These are phyloP conservation scores for Cryptococcus sp. DNA, from an alignment of 1,284 basidiomycete genomes.

Conservation along the genomic window DNA sequence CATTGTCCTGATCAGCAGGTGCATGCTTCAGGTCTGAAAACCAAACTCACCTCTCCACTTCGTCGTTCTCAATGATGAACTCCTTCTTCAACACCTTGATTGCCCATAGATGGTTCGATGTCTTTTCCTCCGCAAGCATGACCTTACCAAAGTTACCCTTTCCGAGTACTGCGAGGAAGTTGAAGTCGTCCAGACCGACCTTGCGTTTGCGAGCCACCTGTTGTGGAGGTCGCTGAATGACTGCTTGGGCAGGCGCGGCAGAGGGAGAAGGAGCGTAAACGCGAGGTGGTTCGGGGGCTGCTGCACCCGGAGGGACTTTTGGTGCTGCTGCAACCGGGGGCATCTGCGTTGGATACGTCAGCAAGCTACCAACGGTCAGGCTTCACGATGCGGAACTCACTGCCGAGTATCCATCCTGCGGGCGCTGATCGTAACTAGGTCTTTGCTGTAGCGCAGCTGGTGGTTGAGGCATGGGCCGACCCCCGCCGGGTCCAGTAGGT, in stretches of 20 bases:
- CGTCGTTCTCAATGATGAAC: constrained; percentile 99
- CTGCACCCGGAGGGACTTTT: constrained; percentile 15
- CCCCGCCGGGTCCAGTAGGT: constrained; percentile 8
- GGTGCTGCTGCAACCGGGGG: constrained; percentile 17
- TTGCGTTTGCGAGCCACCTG: constrained; percentile 64
- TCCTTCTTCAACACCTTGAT: constrained; percentile 99
- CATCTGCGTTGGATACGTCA: constrained; percentile 10
- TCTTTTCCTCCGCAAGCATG: constrained; percentile 99
- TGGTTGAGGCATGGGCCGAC: constrained; percentile 52
- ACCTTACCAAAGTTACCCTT: constrained; percentile 99
- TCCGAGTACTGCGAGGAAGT: constrained; percentile 96
- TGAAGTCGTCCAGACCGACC: constrained; percentile 97
- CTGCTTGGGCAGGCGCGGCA: constrained; percentile 13
- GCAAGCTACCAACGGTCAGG: neutral
- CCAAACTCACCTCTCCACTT: constrained; percentile 84
- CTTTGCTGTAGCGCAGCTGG: constrained; percentile 59
- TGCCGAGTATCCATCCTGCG: constrained; percentile 23
- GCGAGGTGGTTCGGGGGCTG: constrained; percentile 12
- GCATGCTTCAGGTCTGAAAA: constrained; percentile 6
- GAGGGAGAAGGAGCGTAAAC: constrained; percentile 10
- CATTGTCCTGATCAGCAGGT: neutral
- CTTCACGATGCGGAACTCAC: constrained; percentile 4
- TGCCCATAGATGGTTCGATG: constrained; percentile 83
- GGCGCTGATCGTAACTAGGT: constrained; percentile 30
- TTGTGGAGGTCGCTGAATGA: constrained; percentile 15